These are phyloP conservation scores for Amphicarpaea edgeworthii DNA, from an alignment of 306 rosid species.

Conservation along the genomic window DNA sequence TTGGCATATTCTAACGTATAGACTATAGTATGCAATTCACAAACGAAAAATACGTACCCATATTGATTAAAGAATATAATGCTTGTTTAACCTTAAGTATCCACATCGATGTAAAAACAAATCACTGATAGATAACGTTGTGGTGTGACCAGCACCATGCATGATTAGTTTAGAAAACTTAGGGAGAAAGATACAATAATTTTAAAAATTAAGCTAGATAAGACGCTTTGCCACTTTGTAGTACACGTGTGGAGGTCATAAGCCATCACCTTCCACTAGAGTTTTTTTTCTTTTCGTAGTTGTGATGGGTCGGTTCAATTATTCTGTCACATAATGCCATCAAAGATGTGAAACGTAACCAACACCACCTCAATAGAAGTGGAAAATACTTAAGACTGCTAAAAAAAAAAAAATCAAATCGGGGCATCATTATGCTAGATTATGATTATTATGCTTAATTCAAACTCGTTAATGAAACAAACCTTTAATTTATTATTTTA, in stretches of 20 bases:
- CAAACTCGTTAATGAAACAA: slow-evolving; percentile 31
- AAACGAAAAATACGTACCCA: slow-evolving; percentile 22
- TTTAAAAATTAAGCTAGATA: slow-evolving; percentile 41
- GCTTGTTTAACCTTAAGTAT: background rate
- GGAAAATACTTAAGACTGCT: background rate
- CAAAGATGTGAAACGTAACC: slow-evolving; percentile 4
- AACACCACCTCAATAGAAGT: slow-evolving; percentile 8
- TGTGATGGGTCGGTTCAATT: slow-evolving; percentile 38
- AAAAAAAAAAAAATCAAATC: background rate
- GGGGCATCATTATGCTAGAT: slow-evolving; percentile 3
- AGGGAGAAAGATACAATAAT: slow-evolving; percentile 36
- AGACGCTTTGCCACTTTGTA: slow-evolving; percentile 37
- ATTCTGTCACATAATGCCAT: slow-evolving; percentile 30
- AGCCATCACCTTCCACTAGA: slow-evolving; percentile 21
- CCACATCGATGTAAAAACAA: background rate
- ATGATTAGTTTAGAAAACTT: slow-evolving; percentile 42
- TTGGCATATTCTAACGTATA: slow-evolving; percentile 44
- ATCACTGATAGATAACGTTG: slow-evolving; percentile 15
- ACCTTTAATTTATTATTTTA: background rate
- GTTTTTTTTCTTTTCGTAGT: slow-evolving; percentile 28
- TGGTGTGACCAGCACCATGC: slow-evolving; percentile 35
- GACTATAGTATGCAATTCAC: background rate
- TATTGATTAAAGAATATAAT: background rate
- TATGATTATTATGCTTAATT: slow-evolving; percentile 16
- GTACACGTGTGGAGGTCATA: slow-evolving; percentile 42